Evolutionary conservation across 805 yeast genomes (phyloP).

Genomic region (Candida parachauliodes): DNA sequence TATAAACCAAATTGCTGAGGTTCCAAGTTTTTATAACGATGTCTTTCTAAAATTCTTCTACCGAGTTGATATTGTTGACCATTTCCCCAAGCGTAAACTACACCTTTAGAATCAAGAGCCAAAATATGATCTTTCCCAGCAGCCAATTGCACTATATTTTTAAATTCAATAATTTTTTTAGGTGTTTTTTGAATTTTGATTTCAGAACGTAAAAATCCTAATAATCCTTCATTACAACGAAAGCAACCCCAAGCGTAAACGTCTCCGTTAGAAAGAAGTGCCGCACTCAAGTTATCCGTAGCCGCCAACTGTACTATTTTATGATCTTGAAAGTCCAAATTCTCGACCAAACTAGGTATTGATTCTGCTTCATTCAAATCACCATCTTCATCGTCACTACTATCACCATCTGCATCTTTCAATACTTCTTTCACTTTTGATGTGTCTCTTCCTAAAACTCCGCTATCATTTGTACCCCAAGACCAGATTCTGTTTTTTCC

Average conservation of each 20-base stretch:
- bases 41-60: slow-evolving; percentile 76
- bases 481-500: slow-evolving; percentile 81
- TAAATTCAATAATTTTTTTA: slow-evolving; percentile 53
- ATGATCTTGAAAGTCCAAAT: slow-evolving; percentile 44
- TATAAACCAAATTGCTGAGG: slow-evolving; percentile 83
- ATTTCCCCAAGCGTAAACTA: slow-evolving; percentile 95
- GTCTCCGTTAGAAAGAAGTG: slow-evolving; percentile 73
- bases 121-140: slow-evolving; percentile 91
- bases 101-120: slow-evolving; percentile 79
- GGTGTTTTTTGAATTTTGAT: slow-evolving; percentile 67
- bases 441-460: slow-evolving; percentile 86
- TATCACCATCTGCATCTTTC: slow-evolving; percentile 58
- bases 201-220: slow-evolving; percentile 68
- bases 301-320: slow-evolving; percentile 82
- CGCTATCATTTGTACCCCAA: slow-evolving; percentile 96
- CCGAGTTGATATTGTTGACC: slow-evolving; percentile 94
- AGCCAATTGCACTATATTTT: slow-evolving; percentile 75
- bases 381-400: slow-evolving; percentile 66
- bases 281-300: slow-evolving; percentile 87
- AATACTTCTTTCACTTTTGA: slow-evolving; percentile 57
- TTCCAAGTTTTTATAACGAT: slow-evolving; percentile 65
- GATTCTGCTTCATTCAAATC: slow-evolving; percentile 87
- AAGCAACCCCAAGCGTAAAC: slow-evolving; percentile 98
- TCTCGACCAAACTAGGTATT: slow-evolving; percentile 77
- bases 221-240: slow-evolving; percentile 85